Conservation (phyloP, 1,284 basidiomycete genomes). For the Pseudozyma sp. region DNA sequence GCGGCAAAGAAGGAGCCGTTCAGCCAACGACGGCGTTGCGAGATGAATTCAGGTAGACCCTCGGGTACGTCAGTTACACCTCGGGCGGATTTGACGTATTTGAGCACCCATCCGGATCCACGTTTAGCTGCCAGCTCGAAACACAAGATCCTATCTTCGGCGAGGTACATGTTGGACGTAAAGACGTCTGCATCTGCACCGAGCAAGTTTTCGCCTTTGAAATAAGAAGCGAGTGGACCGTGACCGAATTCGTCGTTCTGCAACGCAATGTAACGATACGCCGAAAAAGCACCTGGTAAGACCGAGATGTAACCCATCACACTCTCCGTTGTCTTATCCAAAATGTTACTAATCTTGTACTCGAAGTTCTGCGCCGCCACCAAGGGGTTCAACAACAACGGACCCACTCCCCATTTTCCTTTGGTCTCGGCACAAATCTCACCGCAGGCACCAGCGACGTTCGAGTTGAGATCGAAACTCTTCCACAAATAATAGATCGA, state of each 20-base stretch:
- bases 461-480: slow-evolving; percentile 80
- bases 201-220: slow-evolving; percentile 93
- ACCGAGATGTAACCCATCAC: slow-evolving; percentile 68
- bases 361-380: slow-evolving; percentile 90
- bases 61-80: slow-evolving; percentile 97
- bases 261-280: slow-evolving; percentile 82
- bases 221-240: slow-evolving; percentile 93
- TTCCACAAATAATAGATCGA: slow-evolving; percentile 98
- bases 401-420: slow-evolving; percentile 73
- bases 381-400: slow-evolving; percentile 90
- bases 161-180: slow-evolving; percentile 75
- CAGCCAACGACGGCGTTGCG: slow-evolving; percentile 88
- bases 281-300: slow-evolving; percentile 66
- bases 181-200: slow-evolving; percentile 94
- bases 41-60: slow-evolving; percentile 91
- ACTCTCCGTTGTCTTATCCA: slow-evolving; percentile 67
- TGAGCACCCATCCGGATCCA: slow-evolving; percentile 89
- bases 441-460: slow-evolving; percentile 93
- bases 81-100: slow-evolving; percentile 93
- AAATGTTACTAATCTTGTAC: slow-evolving; percentile 75
- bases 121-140: slow-evolving; percentile 95
- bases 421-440: slow-evolving; percentile 68
- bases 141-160: slow-evolving; percentile 83
- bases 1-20: slow-evolving; percentile 93
- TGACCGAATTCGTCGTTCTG: slow-evolving; percentile 86